phyloP scores from a whole-genome alignment of 108 stramenopile species.

The Cyclotella atomus region DNA sequence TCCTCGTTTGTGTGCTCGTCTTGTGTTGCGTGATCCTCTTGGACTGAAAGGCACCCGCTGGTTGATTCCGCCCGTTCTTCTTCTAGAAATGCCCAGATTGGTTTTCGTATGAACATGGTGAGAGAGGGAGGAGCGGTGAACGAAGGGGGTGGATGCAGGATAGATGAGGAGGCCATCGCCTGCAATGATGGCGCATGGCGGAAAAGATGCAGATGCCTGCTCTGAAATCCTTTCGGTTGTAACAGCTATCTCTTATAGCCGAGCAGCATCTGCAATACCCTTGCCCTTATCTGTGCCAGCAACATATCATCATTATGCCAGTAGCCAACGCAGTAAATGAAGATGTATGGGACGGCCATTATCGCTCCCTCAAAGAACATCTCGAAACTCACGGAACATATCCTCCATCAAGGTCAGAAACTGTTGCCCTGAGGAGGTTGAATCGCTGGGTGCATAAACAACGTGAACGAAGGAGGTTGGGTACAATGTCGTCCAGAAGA shows the following conservation, averaged over 20 bases:
- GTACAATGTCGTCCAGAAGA: slow-evolving; percentile 2
- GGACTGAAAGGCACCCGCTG: too few species aligned
- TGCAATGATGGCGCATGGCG: too few species aligned
- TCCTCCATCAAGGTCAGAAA: not conserved
- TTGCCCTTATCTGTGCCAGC: too few species aligned
- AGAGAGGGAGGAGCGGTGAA: too few species aligned
- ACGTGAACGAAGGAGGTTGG: not conserved
- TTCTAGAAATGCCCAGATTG: slow-evolving; percentile 14
- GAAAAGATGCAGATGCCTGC: too few species aligned
- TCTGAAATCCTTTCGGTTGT: too few species aligned
- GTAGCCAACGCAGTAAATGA: too few species aligned
- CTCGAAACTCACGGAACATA: not conserved
- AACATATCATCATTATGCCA: too few species aligned
- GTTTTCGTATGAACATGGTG: slow-evolving; percentile 27
- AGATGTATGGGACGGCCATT: not conserved
- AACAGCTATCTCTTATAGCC: too few species aligned
- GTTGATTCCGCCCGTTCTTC: not conserved
- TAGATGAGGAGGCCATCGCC: too few species aligned
- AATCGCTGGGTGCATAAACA: slow-evolving; percentile 9
- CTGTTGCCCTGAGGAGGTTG: not conserved
- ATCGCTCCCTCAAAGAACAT: not conserved
- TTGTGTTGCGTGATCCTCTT: not conserved
- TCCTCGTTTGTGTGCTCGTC: not conserved
- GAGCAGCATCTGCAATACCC: too few species aligned
- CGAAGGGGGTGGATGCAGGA: too few species aligned